These are phyloP conservation scores for Sporothrix mexicana DNA, from an alignment of 2,329 filamentous ascomycete genomes.

Conservation along the genomic window DNA sequence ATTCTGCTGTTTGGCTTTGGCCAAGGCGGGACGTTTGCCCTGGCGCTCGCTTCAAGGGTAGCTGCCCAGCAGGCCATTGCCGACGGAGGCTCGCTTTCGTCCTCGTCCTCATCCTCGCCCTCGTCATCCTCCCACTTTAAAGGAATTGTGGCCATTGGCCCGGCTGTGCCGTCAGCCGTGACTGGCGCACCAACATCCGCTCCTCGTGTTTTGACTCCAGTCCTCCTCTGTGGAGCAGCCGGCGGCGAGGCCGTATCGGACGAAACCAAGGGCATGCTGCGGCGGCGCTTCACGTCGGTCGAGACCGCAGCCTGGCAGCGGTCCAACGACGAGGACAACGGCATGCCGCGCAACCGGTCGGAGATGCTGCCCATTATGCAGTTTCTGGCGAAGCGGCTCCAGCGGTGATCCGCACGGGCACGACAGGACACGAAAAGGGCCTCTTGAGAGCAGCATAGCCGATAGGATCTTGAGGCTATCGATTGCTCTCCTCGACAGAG, in stretches of 20 bases:
- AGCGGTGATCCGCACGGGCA: not conserved
- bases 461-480: no score
- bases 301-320: constrained; percentile 71
- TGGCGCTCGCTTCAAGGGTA: constrained; percentile 58
- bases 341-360: constrained; percentile 81
- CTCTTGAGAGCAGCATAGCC: no score
- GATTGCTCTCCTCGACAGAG: not conserved
- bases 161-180: constrained; percentile 62
- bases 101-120: no score
- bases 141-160: constrained; percentile 58
- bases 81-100: not conserved
- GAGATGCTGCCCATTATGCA: constrained; percentile 93
- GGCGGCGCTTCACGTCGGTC: constrained; percentile 69
- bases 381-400: constrained; percentile 72
- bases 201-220: constrained; percentile 66
- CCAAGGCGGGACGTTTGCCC: constrained; percentile 68
- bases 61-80: not conserved
- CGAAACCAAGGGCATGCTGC: constrained; percentile 67
- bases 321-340: constrained; percentile 61
- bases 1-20: constrained; percentile 70
- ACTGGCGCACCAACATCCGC: constrained; percentile 47
- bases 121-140: constrained; percentile 45
- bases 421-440: not conserved
- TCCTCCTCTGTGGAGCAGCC: constrained; percentile 65
- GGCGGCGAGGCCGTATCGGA: constrained; percentile 57